A percentile compares a stretch with the other conserved stretches of the same genome.
These are phyloP conservation scores for Panicum hallii DNA, from an alignment of 202 grass and related monocot genomes.

Conservation along the genomic window DNA sequence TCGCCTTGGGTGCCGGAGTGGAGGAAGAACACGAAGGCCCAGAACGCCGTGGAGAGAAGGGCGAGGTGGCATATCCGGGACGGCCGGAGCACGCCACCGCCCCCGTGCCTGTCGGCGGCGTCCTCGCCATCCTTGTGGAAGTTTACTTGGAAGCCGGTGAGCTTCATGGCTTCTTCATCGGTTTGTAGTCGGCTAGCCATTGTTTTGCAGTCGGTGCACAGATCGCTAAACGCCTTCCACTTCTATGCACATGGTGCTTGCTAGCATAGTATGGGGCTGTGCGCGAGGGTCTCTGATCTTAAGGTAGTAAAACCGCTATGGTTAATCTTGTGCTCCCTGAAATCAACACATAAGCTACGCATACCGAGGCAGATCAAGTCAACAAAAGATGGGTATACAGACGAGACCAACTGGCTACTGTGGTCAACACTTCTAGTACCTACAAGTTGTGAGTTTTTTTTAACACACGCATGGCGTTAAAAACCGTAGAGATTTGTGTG, in stretches of 20 bases:
- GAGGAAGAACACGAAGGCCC: slow-evolving; percentile 20
- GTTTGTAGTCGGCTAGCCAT: background rate
- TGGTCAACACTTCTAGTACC: background rate
- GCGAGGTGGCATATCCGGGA: slow-evolving; percentile 13
- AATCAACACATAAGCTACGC: background rate
- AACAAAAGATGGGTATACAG: background rate
- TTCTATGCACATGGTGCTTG: background rate
- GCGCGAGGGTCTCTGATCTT: background rate
- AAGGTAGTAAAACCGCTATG: background rate
- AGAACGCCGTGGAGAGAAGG: background rate
- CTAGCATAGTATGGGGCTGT: background rate
- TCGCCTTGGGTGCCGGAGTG: background rate
- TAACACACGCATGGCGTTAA: background rate
- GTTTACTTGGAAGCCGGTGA: background rate
- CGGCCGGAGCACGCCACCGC: slow-evolving; percentile 21
- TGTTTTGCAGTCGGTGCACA: background rate
- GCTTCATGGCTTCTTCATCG: background rate
- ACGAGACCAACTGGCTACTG: background rate
- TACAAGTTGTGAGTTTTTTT: no score
- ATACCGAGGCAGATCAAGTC: background rate
- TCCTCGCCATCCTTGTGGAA: background rate
- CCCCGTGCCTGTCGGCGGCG: background rate
- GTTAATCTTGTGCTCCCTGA: background rate
- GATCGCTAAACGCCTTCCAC: background rate
- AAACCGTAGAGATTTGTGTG: background rate